Conservation (phyloP, 2,329 filamentous ascomycete genomes). For the Fusarium tricinctum region DNA sequence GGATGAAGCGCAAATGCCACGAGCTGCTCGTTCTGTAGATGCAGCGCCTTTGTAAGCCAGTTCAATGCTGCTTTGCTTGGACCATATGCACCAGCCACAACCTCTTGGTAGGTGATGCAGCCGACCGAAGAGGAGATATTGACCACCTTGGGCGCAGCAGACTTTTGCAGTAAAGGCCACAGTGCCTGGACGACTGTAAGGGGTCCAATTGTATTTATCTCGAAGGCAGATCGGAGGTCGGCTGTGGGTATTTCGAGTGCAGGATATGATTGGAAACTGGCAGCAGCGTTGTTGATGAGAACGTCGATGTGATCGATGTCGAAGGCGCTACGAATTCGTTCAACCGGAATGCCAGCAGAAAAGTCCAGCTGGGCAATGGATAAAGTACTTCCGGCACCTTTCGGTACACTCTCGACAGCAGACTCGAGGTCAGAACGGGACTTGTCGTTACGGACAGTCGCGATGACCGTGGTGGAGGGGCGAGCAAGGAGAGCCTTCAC, state of each 20-base stretch:
- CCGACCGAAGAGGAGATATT: constrained; percentile 56
- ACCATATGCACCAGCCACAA: constrained; percentile 52
- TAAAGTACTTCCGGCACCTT: constrained; percentile 50
- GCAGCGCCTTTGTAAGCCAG: constrained; percentile 52
- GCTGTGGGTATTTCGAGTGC: constrained; percentile 49
- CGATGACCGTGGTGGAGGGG: constrained; percentile 65
- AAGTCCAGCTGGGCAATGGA: constrained; percentile 58
- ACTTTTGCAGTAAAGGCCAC: constrained; percentile 54
- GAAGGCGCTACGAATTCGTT: constrained; percentile 41
- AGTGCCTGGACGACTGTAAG: constrained; percentile 51
- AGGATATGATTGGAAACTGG: constrained; percentile 47
- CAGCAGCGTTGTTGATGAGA: constrained; percentile 66
- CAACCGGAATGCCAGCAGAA: constrained; percentile 45
- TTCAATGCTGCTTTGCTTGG: constrained; percentile 55
- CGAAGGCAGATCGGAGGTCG: constrained; percentile 57
- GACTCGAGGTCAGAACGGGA: constrained; percentile 37
- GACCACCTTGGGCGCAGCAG: constrained; percentile 52
- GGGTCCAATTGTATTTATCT: constrained; percentile 61
- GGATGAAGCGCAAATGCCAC: constrained; percentile 55
- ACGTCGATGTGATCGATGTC: constrained; percentile 61
- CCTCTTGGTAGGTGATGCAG: constrained; percentile 53
- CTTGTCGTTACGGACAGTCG: constrained; percentile 53
- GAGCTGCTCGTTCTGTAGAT: constrained; percentile 48
- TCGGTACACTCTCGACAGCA: constrained; percentile 36
- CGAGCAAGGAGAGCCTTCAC: constrained; percentile 59